Evolutionary conservation across 2,329 filamentous ascomycete species (phyloP).

Genomic region (Fusarium citri): DNA sequence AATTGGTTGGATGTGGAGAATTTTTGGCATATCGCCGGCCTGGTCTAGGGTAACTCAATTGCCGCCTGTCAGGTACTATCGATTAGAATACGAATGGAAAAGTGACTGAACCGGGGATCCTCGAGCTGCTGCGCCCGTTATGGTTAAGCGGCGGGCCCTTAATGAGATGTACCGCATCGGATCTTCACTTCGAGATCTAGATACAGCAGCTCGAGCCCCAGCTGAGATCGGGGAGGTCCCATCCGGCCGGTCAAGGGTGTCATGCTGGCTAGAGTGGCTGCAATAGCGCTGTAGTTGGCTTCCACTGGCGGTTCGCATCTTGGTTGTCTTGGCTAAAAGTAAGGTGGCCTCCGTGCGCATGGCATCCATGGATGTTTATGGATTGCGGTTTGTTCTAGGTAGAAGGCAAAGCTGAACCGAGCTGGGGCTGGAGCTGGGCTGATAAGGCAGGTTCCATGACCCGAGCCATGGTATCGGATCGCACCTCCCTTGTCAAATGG

Average conservation of each 20-base stretch:
- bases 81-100: slow-evolving; percentile 18
- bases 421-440: neutral
- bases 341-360: neutral
- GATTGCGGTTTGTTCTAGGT: neutral
- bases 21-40: slow-evolving; percentile 11
- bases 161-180: slow-evolving; percentile 32
- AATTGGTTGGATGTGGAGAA: slow-evolving; percentile 32
- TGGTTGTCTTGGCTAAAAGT: neutral
- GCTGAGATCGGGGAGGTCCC: slow-evolving; percentile 25
- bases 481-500: neutral
- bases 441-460: neutral
- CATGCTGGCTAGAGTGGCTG: slow-evolving; percentile 29
- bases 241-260: slow-evolving; percentile 7
- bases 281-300: slow-evolving; percentile 13
- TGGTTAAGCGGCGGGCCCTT: slow-evolving; percentile 32
- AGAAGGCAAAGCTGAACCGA: neutral
- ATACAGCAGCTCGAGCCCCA: slow-evolving; percentile 9
- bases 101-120: neutral
- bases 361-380: neutral
- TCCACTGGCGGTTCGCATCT: neutral
- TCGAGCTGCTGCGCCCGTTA: slow-evolving; percentile 8
- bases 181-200: slow-evolving; percentile 22
- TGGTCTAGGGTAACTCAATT: slow-evolving; percentile 34
- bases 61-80: slow-evolving; percentile 22
- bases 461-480: neutral